Evolutionary conservation across 768 basidiomycete species (phyloP), one percentile per base, ranked within the genome.

Genomic region (Cystobasidium ongulense): DNA sequence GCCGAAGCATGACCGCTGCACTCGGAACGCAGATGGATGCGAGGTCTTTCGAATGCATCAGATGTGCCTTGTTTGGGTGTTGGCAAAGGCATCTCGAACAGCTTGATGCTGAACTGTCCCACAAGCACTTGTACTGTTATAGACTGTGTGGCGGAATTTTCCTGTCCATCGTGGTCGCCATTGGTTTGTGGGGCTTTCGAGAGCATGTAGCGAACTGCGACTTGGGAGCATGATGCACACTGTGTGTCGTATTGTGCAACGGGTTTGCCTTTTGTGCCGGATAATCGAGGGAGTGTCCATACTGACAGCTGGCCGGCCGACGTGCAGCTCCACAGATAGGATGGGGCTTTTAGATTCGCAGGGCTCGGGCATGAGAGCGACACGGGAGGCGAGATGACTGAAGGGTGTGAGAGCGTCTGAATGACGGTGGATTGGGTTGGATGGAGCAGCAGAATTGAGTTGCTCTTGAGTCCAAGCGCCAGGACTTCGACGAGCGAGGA

Each of bases 1-100:
- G 36, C 38, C 7, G 53, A 33, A 25, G 68, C 43, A 36, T 71
- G 68, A 38, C 68, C 68, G 52, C 50, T 71, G 38, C 52, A 71
- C 15, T 7, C 8, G n/a, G 52, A 17, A 13, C 18, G 29, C 18
- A 67, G 50, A 38, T 36, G 38, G 18, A 41, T 53, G 2, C 25
- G 23, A 4, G 46, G 50, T 15, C 25, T 64, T 11, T 64, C 36
- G 35, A 64, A 25, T 5, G 35, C 38, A 43, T 64, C 36, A 36
- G 38, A 38, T 8, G 36, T 15, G 36, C 36, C 15, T 50, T 50
- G 46, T 50, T 11, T 29, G 7, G 38, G 63, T 11, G 11, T 3
- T 29, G 38, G 50, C 23, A 67, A 50, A 18, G 10, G 21, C 17
- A 21, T 46, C 65, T 39, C 57, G 50, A 59, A 59, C 57, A 59